Percentiles rank a stretch among this genome's conserved stretches.
Conservation (phyloP, 306 rosid species). For the Pterocarpus santalinus region DNA sequence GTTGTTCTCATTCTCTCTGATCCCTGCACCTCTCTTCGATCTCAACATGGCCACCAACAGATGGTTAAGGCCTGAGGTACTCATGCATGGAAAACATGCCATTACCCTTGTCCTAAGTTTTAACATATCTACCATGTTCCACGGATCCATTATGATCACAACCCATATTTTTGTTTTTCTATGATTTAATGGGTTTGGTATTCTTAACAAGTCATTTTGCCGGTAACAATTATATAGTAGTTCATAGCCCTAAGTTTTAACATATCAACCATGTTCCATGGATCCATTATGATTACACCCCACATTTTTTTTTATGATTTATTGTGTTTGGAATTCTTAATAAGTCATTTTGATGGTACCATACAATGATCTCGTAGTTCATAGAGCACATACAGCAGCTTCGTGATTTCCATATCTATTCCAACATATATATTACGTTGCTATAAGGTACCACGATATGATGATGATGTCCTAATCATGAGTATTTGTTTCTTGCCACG, state of each 20-base stretch:
- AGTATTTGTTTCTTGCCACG: not conserved
- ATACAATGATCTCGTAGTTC: not conserved
- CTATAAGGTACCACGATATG: not conserved
- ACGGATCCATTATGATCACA: not conserved
- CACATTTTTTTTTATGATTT: too few relatives aligned
- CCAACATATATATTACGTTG: not conserved
- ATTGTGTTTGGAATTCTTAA: not conserved
- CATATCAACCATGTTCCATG: not conserved
- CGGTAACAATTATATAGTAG: not conserved
- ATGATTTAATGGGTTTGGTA: not conserved
- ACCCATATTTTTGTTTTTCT: not conserved
- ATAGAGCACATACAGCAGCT: not conserved
- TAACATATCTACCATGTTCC: not conserved
- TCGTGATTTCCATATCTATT: not conserved
- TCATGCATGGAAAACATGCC: not conserved
- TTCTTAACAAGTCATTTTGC: not conserved
- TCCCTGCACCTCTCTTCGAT: not conserved
- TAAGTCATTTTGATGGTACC: not conserved
- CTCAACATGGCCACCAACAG: conserved; percentile 55
- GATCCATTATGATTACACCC: too few relatives aligned
- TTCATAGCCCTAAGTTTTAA: not conserved
- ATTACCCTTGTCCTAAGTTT: not conserved
- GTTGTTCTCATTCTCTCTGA: not conserved
- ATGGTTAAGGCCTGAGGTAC: conserved; percentile 95
- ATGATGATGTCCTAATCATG: not conserved